Percentiles rank a stretch among this genome's conserved stretches.
Conservation (phyloP, 2,329 filamentous ascomycete species). For the Aspergillus jensenii region DNA sequence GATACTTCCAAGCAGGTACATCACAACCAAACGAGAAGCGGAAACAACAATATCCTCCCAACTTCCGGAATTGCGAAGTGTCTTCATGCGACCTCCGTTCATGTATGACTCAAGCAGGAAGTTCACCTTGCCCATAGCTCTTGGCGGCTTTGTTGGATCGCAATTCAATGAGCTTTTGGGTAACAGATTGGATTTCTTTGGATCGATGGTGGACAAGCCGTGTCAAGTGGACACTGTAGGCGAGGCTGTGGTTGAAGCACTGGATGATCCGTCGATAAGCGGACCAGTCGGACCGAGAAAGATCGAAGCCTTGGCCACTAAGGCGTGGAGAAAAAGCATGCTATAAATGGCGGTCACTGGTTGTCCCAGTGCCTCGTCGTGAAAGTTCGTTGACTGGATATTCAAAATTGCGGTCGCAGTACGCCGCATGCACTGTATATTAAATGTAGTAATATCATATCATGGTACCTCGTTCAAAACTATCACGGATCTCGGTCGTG, state of each 20-base stretch:
- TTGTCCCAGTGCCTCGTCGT: background rate
- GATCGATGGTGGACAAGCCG: conserved; percentile 80
- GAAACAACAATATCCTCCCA: conserved; percentile 71
- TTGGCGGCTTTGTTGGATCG: conserved; percentile 70
- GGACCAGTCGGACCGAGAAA: conserved; percentile 76
- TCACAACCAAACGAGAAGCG: conserved; percentile 87
- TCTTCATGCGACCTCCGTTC: conserved; percentile 85
- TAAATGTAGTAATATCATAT: conserved; percentile 57
- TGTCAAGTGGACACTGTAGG: conserved; percentile 84
- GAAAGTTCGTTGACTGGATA: background rate
- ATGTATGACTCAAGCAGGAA: conserved; percentile 82
- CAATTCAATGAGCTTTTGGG: conserved; percentile 76
- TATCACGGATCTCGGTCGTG: conserved; percentile 93
- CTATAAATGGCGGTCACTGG: conserved; percentile 51
- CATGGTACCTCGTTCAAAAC: conserved; percentile 95
- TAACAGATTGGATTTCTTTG: conserved; percentile 75
- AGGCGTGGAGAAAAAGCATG: conserved; percentile 89
- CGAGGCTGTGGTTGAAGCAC: conserved; percentile 83
- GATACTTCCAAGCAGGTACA: conserved; percentile 79
- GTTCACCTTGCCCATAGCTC: conserved; percentile 82
- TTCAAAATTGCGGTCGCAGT: background rate
- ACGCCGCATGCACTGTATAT: conserved; percentile 14
- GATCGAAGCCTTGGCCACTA: conserved; percentile 78
- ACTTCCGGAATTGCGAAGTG: conserved; percentile 72
- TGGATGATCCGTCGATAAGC: conserved; percentile 69